Conservation (phyloP, 192 early-diverging fungal genomes). For the Podila clonocystis region DNA sequence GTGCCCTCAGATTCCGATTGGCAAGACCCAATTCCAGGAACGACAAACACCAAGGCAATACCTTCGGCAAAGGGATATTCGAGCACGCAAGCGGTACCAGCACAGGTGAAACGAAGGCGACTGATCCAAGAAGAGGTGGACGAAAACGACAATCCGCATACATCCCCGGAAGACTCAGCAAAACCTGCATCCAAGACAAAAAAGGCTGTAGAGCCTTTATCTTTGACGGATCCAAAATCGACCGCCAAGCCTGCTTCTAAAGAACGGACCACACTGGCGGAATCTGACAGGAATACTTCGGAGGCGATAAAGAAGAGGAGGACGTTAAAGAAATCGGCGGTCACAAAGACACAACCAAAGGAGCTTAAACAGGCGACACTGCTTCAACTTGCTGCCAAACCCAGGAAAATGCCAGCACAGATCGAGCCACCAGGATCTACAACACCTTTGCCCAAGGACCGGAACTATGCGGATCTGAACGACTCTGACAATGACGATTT, state of each 20-base stretch:
- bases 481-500: slow-evolving; percentile 3
- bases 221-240: no score
- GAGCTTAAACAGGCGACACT: slow-evolving; percentile 18
- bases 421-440: background rate
- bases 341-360: background rate
- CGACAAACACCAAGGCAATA: background rate
- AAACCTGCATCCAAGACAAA: background rate
- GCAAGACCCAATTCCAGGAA: no score
- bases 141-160: slow-evolving; percentile 36
- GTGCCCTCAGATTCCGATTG: no score
- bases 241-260: background rate
- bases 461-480: no score
- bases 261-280: background rate
- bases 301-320: background rate
- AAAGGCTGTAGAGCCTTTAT: no score
- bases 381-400: slow-evolving; percentile 6
- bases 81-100: background rate
- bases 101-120: slow-evolving; percentile 9
- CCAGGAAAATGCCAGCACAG: background rate
- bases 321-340: background rate
- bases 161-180: background rate
- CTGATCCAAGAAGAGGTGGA: slow-evolving; percentile 44
- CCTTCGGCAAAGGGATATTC: background rate
- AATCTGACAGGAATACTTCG: background rate
- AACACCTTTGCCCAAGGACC: background rate